Base-by-base conservation (phyloP, 164 flowering plant species). In the Platanus orientalis region DNA sequence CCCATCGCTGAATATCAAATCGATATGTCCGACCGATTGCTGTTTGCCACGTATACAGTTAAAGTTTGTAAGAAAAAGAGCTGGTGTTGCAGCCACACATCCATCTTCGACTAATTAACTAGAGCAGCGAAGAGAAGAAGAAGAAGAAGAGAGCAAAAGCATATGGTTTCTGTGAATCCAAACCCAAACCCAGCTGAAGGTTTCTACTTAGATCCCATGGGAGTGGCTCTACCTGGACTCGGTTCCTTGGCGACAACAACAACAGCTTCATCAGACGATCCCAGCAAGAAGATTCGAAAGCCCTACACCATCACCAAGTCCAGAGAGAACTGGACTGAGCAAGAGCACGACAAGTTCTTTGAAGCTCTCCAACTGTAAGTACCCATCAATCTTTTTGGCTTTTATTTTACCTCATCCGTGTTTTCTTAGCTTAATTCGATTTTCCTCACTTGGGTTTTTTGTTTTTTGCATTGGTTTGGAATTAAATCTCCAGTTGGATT, bases 281-380 rank as follows among this genome's bases (percentile, higher is more conserved):
- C 64, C 42, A n/a, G 44, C 11, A 92, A 83, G 89, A 89, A 82
- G 79, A 69, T 88, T 52, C 67, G 97, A 20, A 92, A 92, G 64
- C 97, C 96, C 11, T 92, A 89, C 79, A 92, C 90, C 49, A 89
- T 92, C 51, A 83, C 96, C 73, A 92, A 92, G 79, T 92, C 96
- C 28, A 75, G 98, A 53, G 96, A 92, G 83, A 90, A 87, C 80
- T 92, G 98, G 98, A 89, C 95, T 17, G 96, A 89, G 16, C 95
- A 90, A n/a, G 98, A 92, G 76, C 98, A 92, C 63, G 98, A 92
- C 79, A 90, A 84, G 83, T 92, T 92, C 65, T 86, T 92, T 53
- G 96, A 92, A 81, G 98, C 98, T 17, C 84, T 90, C 3, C 98
- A 92, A 65, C 95, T 88, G 96, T 92, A 72, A 65, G 76, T 76